Conservation (phyloP, 1,139 yeast genomes). For the Debaryomyces subglobosus region DNA sequence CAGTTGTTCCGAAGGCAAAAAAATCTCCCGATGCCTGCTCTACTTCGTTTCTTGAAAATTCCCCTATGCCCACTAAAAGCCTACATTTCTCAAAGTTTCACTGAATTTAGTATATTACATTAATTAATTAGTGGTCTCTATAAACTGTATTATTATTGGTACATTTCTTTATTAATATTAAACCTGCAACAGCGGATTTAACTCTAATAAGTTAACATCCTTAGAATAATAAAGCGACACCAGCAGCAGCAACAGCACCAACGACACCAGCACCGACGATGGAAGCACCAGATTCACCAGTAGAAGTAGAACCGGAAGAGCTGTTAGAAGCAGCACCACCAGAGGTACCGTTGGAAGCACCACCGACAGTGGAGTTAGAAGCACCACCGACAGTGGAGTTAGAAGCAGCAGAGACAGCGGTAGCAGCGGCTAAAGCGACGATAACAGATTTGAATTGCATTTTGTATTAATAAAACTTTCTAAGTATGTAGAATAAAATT, state of each 20-base stretch:
- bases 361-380: constrained; percentile 10
- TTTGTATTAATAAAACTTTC: constrained; percentile 9
- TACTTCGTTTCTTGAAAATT: too few species aligned
- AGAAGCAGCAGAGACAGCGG: constrained; percentile 13
- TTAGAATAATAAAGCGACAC: constrained; percentile 35
- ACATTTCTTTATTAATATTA: constrained; percentile 4
- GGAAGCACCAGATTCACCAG: constrained; percentile 19
- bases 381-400: constrained; percentile 9
- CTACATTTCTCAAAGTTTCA: neutral
- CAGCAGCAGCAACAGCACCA: constrained; percentile 36
- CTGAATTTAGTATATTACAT: constrained; percentile 4
- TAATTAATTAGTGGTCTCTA: constrained; percentile 8
- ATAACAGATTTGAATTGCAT: constrained; percentile 15
- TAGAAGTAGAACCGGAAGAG: constrained; percentile 21
- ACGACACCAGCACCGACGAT: constrained; percentile 27
- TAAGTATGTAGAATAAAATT: constrained; percentile 3
- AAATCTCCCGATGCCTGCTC: too few species aligned
- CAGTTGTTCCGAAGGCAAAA: neutral
- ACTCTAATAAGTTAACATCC: constrained; percentile 9
- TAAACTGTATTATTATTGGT: constrained; percentile 7
- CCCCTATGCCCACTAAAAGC: neutral
- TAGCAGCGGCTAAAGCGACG: constrained; percentile 14
- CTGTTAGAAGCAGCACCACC: constrained; percentile 34
- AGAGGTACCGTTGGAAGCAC: constrained; percentile 18
- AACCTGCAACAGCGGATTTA: neutral